A percentile compares a stretch with the other conserved stretches of the same genome.
Evolutionary conservation across 192 early-diverging fungal genomes (phyloP).

Genomic region (Backusella australiensis): DNA sequence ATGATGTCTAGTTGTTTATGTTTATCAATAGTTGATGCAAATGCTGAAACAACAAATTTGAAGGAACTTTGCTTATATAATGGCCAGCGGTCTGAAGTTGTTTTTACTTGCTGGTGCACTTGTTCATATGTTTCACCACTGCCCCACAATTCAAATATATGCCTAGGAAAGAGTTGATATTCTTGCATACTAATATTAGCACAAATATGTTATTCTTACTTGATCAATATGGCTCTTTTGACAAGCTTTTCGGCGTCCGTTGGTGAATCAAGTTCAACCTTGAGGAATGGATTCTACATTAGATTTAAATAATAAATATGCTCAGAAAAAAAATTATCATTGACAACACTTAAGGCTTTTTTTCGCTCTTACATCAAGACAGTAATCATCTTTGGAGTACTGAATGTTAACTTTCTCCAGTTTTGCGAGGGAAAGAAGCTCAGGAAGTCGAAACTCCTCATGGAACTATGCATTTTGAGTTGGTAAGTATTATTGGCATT

Average conservation of each 20-base stretch:
- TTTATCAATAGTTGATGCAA: slow-evolving; percentile 70
- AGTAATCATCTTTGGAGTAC: slow-evolving; percentile 62
- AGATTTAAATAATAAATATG: not conserved
- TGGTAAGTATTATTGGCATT: not conserved
- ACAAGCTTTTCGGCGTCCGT: slow-evolving; percentile 73
- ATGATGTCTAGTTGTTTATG: slow-evolving; percentile 78
- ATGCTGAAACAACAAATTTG: slow-evolving; percentile 74
- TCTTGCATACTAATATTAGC: not conserved
- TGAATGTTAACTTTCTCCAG: slow-evolving; percentile 69
- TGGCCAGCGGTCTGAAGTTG: slow-evolving; percentile 54
- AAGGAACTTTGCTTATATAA: slow-evolving; percentile 59
- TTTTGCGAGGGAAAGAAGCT: slow-evolving; percentile 81
- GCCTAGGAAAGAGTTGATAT: slow-evolving; percentile 1
- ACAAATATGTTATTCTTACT: slow-evolving; percentile 38
- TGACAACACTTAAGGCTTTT: not conserved
- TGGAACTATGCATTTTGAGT: slow-evolving; percentile 34
- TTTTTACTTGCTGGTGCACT: slow-evolving; percentile 58
- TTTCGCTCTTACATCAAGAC: slow-evolving; percentile 48
- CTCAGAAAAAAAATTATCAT: not conserved
- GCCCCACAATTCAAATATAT: slow-evolving; percentile 77
- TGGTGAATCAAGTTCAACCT: slow-evolving; percentile 66
- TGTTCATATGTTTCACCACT: slow-evolving; percentile 57
- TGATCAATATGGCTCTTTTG: slow-evolving; percentile 82
- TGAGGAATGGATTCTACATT: slow-evolving; percentile 75
- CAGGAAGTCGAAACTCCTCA: slow-evolving; percentile 73